Conservation (phyloP, 805 yeast genomes). For the Diddensiella caesifluorescens region DNA sequence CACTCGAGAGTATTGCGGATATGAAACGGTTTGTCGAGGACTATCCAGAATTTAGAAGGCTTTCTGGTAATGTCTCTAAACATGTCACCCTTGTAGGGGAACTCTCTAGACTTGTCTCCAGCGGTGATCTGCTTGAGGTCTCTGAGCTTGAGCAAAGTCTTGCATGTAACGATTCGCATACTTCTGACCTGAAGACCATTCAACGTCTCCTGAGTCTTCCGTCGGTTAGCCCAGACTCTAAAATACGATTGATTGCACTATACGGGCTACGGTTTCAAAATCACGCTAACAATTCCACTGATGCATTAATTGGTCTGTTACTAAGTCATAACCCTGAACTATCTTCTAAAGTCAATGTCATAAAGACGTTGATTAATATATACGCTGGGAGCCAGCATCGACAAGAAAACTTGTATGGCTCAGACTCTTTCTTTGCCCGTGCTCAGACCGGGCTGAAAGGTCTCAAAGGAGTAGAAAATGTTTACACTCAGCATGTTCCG, state of each 20-base stretch:
- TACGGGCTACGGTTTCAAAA: slow-evolving; percentile 69
- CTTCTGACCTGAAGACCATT: slow-evolving; percentile 51
- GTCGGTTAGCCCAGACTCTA: slow-evolving; percentile 45
- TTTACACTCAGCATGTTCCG: slow-evolving; percentile 90
- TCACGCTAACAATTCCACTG: slow-evolving; percentile 41
- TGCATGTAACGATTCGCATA: slow-evolving; percentile 58
- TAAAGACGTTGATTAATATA: slow-evolving; percentile 41
- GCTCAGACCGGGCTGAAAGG: slow-evolving; percentile 41
- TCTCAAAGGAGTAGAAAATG: slow-evolving; percentile 41
- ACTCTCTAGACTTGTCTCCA: slow-evolving; percentile 66
- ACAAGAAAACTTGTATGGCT: slow-evolving; percentile 37
- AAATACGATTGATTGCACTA: slow-evolving; percentile 66
- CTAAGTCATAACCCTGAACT: slow-evolving; percentile 21
- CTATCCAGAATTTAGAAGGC: slow-evolving; percentile 87
- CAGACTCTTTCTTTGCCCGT: slow-evolving; percentile 36
- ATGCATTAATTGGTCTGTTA: slow-evolving; percentile 21
- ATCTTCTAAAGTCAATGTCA: slow-evolving; percentile 37
- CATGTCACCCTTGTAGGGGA: slow-evolving; percentile 90
- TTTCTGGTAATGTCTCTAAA: slow-evolving; percentile 82
- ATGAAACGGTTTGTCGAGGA: slow-evolving; percentile 87
- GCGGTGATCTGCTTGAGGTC: slow-evolving; percentile 67
- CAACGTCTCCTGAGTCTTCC: slow-evolving; percentile 45
- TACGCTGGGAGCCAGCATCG: slow-evolving; percentile 43
- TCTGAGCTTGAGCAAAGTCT: slow-evolving; percentile 88
- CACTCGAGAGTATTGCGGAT: slow-evolving; percentile 75